phyloP scores from a whole-genome alignment of 1,139 yeast species.

The Saccharomyces pastorianus region DNA sequence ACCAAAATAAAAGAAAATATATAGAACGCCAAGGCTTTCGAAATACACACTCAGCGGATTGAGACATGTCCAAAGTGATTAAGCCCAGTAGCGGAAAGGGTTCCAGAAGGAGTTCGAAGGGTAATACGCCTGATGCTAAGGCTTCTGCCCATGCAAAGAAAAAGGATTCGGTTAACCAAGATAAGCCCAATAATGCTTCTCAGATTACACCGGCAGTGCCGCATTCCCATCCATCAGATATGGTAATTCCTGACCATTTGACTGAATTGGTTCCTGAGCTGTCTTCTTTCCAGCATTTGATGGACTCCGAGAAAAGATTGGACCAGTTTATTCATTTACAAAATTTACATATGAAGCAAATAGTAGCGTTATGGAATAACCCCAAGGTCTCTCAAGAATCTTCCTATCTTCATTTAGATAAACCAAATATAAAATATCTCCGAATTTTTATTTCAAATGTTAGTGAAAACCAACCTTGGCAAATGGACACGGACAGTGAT shows the following conservation, averaged over 20 bases:
- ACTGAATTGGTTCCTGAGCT: slow-evolving; percentile 66
- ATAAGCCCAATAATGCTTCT: neutral
- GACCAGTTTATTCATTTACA: slow-evolving; percentile 80
- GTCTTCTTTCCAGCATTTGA: slow-evolving; percentile 56
- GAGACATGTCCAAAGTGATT: neutral
- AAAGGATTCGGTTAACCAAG: neutral
- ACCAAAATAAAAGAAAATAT: neutral
- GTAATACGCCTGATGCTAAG: neutral
- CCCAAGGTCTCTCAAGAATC: slow-evolving; percentile 21
- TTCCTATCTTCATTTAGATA: slow-evolving; percentile 1
- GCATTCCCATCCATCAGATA: slow-evolving; percentile 53
- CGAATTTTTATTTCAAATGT: slow-evolving; percentile 80
- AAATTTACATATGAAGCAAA: slow-evolving; percentile 77
- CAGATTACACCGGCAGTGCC: neutral
- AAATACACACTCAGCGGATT: neutral
- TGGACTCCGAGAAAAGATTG: slow-evolving; percentile 69
- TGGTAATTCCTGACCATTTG: slow-evolving; percentile 53
- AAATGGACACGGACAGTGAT: slow-evolving; percentile 29
- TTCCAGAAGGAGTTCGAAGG: neutral
- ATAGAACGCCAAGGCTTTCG: neutral
- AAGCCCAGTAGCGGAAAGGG: neutral
- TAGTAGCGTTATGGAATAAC: slow-evolving; percentile 36
- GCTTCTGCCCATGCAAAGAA: neutral
- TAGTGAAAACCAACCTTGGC: slow-evolving; percentile 90
- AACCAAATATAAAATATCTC: slow-evolving; percentile 45